Evolutionary conservation across 163 green algal genomes (phyloP), one percentile per base, ranked within the genome.

Genomic region (Chlorella variabilis): DNA sequence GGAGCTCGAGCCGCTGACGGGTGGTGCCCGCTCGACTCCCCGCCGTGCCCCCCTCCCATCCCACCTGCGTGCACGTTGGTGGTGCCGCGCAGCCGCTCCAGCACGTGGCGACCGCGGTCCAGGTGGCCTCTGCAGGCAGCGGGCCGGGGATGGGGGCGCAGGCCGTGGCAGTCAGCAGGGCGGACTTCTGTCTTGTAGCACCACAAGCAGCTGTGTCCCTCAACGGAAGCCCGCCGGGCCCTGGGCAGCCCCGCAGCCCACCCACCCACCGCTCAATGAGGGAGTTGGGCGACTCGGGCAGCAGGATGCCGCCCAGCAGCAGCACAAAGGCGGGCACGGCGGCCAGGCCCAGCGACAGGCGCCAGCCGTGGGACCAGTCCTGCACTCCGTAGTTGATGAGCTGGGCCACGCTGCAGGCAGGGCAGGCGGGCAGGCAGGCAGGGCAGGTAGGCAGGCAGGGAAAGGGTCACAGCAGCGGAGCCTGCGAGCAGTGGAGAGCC

Each of bases 331-430:
- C 84, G 29, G 85, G 85, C 18, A 87, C 78, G 38, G 65, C 76
- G 25, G 84, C 84, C 45, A 88, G 61, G 56, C 87, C 84, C 39
- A 91, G 75, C 13, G 78, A 87, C 38, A 91, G 75, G 38, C 90
- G 80, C 90, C 90, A 94, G 73, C 90, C 90, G 23, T 78, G 83
- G 4, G 34, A 15, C 67, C 91, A 78, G 67, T 86, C 41, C 78
- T 89, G 78, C 36, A 80, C 51, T 71, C 84, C 89, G 62, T 85
- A 89, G 84, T 93, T 93, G 81, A 92, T 89, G 42, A 89, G 77
- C 83, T 90, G 84, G 11, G 87, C 83, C 7, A 78, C 78, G n/a
- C 45, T 54, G 45, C 45, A 54, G n/a, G n/a, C n/a, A n/a, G n/a
- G n/a, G n/a, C n/a, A n/a, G n/a, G n/a, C n/a, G n/a, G n/a, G n/a